Conservation (phyloP, 495 filamentous ascomycete species). For the Penicillium flavigenum region DNA sequence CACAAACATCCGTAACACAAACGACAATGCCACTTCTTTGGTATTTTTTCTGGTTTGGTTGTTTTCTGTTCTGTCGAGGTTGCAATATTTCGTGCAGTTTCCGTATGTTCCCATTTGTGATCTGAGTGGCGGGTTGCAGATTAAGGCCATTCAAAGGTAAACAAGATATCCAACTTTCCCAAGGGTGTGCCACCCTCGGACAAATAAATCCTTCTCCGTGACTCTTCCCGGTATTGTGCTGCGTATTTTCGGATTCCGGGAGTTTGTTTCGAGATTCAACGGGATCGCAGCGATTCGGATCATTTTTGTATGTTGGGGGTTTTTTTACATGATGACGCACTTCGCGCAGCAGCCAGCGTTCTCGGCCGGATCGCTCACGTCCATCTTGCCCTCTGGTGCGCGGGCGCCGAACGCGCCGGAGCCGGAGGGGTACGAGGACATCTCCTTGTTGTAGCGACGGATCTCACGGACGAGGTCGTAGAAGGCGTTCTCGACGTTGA, state of each 20-base stretch:
- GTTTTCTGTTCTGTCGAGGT: slow-evolving; percentile 21
- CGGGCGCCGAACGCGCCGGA: slow-evolving; percentile 59
- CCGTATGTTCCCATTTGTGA: slow-evolving; percentile 23
- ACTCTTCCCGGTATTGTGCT: background rate
- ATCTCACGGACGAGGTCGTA: slow-evolving; percentile 98
- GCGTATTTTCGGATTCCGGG: slow-evolving; percentile 1
- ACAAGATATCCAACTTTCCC: slow-evolving; percentile 9
- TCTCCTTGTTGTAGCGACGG: slow-evolving; percentile 94
- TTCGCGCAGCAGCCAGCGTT: slow-evolving; percentile 78
- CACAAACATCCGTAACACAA: slow-evolving; percentile 27
- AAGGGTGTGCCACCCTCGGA: background rate
- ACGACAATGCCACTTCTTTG: slow-evolving; percentile 17
- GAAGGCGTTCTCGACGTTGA: slow-evolving; percentile 97
- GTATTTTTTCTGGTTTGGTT: slow-evolving; percentile 4
- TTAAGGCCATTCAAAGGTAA: slow-evolving; percentile 17
- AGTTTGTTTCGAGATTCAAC: background rate
- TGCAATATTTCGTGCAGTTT: slow-evolving; percentile 8
- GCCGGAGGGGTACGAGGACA: slow-evolving; percentile 77
- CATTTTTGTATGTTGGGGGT: background rate
- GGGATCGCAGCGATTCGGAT: slow-evolving; percentile 10
- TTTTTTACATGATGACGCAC: slow-evolving; percentile 84
- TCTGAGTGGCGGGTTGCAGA: slow-evolving; percentile 10
- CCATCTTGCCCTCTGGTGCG: slow-evolving; percentile 69
- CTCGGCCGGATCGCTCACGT: slow-evolving; percentile 69
- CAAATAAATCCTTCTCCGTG: background rate